Evolutionary conservation across 345 rosid genomes (phyloP), one percentile per base, ranked within the genome.

Genomic region (Citrus hindsii): DNA sequence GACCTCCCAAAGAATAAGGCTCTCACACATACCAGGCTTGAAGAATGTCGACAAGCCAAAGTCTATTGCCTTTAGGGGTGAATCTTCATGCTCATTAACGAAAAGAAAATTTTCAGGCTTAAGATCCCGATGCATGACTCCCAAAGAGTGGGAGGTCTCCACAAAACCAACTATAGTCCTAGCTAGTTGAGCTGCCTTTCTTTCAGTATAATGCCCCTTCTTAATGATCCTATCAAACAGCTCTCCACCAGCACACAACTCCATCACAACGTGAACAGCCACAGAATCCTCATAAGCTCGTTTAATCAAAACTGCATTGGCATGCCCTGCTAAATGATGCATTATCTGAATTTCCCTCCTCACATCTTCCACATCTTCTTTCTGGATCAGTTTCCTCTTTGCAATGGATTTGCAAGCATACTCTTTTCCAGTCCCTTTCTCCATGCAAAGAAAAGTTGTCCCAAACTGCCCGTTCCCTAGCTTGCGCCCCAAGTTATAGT

Each of bases 251-350:
- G 84, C 79, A 62, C 99, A 93, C 75, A 92, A 76, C 83, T 95
- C 99, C 99, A 95, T 95, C 75, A 93, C 97, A 80, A 93, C 91
- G 69, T 95, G 95, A 80, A 93, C 94, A 1, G 97, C 98, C 76
- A 86, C 92, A 0, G 92, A 73, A 79, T 95, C 98, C 81, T 95
- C 98, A 76, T 90, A 93, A 67, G 98, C 98, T 69, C 90, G 95
- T 82, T 90, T 90, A 69, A 95, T 93, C 0, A 91, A 82, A 53
- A 93, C 82, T 48, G 92, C 92, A 80, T 88, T 93, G 25, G 92
- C 86, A 68, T 91, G 90, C 4, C 94, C 97, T 3, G 87, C 77
- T 35, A 95, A 71, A 81, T 95, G 97, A 79, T 95, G 93, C 97
- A 95, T 90, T 84, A 95, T 95, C 86, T 92, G 89, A 78, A 95